A percentile compares a stretch with the other conserved stretches of the same genome.
Evolutionary conservation across 176 grass and related monocot genomes (phyloP).

Genomic region (Coix lacrymajobi): DNA sequence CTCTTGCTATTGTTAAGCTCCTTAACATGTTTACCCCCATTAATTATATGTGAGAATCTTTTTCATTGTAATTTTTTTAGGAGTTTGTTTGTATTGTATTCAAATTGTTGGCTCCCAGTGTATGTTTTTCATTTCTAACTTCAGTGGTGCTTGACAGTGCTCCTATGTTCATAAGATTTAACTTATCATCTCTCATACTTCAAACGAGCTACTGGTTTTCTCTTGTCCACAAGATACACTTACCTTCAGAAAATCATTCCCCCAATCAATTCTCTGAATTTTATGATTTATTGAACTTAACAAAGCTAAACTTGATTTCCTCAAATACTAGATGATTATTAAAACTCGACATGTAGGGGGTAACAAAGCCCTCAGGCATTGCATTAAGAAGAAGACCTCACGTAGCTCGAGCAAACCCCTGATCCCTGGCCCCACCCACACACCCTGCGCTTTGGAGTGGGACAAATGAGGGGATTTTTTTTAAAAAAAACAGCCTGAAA

Average conservation of each 20-base stretch:
- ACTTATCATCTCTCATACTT: neutral
- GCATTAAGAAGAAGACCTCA: no score
- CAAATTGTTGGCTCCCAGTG: neutral
- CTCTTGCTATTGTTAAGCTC: neutral
- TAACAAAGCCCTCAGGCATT: no score
- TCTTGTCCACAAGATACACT: neutral
- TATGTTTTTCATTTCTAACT: neutral
- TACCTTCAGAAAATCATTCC: neutral
- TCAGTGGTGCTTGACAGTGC: neutral
- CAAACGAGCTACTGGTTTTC: neutral
- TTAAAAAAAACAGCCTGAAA: no score
- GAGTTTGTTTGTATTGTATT: neutral
- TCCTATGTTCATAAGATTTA: constrained; percentile 4
- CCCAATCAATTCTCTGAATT: neutral
- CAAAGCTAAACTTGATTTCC: neutral
- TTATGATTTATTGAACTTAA: neutral
- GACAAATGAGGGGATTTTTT: no score
- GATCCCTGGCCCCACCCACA: no score
- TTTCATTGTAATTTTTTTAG: neutral
- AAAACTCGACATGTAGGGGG: no score
- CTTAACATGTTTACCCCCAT: neutral
- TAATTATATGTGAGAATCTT: neutral
- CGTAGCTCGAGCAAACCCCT: no score
- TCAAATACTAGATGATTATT: neutral
- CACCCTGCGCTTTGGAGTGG: no score